phyloP scores from a whole-genome alignment of 2,329 filamentous ascomycete species.

The Chaetomium strumarium region DNA sequence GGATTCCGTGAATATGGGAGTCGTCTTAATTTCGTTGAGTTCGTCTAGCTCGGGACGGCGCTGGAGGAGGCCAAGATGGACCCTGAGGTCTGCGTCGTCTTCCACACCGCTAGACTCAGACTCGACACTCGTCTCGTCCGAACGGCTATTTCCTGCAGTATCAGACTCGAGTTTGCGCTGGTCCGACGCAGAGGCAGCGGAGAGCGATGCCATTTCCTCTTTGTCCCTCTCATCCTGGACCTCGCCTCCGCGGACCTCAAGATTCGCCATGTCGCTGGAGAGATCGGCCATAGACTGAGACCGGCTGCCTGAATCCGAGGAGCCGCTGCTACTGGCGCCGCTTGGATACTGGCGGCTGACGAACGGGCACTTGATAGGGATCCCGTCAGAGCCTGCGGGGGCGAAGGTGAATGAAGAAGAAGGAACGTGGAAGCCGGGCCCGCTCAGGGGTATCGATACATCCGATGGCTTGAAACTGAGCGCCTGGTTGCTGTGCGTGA shows the following conservation, averaged over 20 bases:
- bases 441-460: neutral
- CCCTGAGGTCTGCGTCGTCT: neutral
- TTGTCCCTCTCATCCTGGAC: neutral
- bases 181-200: neutral
- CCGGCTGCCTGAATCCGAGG: neutral
- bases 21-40: slow-evolving; percentile 26
- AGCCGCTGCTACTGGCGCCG: neutral
- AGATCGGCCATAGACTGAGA: slow-evolving; percentile 4
- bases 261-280: neutral
- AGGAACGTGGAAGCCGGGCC: neutral
- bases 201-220: neutral
- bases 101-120: slow-evolving; percentile 7
- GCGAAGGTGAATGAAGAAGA: slow-evolving; percentile 4
- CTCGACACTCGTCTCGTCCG: neutral
- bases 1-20: slow-evolving; percentile 30
- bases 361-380: neutral
- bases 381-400: neutral
- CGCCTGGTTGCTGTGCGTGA: slow-evolving; percentile 11
- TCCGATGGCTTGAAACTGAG: slow-evolving; percentile 13
- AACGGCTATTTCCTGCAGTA: neutral
- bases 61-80: slow-evolving; percentile 20
- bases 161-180: neutral
- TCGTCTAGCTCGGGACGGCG: slow-evolving; percentile 20
- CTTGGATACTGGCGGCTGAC: neutral
- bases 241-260: neutral